Percentiles rank a stretch among this genome's conserved stretches.
Evolutionary conservation across 2,329 filamentous ascomycete genomes (phyloP).

Genomic region (Arachnopeziza araneosa): DNA sequence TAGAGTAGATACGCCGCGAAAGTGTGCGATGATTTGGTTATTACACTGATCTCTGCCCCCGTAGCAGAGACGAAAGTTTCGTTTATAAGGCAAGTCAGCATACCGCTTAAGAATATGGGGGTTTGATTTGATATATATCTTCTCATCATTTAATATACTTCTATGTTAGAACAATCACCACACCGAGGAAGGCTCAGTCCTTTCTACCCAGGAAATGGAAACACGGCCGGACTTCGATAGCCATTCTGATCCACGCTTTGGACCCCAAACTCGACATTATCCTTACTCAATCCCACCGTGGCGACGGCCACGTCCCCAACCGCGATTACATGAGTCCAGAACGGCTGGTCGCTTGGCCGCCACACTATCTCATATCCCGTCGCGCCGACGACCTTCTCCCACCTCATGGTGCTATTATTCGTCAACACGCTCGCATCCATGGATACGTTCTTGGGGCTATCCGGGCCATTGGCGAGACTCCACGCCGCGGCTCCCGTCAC

Average conservation of each 20-base stretch:
- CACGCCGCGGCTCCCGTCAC: conserved; percentile 51
- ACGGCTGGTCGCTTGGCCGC: conserved; percentile 43
- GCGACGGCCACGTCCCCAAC: conserved; percentile 43
- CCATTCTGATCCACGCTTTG: conserved; percentile 45
- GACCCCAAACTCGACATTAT: conserved; percentile 53
- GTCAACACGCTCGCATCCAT: conserved; percentile 40
- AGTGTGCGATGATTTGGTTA: too few species aligned
- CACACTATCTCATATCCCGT: conserved; percentile 51
- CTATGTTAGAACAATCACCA: too few species aligned
- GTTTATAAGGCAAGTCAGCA: too few species aligned
- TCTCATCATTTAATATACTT: too few species aligned
- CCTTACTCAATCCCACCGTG: conserved; percentile 47
- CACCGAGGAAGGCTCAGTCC: too few species aligned
- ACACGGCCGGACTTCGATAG: conserved; percentile 41
- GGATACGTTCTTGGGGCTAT: conserved; percentile 42
- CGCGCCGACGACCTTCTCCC: conserved; percentile 39
- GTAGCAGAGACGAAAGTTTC: too few species aligned
- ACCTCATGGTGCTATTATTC: conserved; percentile 46
- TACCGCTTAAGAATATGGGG: too few species aligned
- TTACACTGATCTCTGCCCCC: too few species aligned
- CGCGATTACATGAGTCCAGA: conserved; percentile 44
- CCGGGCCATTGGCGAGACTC: conserved; percentile 47
- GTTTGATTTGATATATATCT: too few species aligned
- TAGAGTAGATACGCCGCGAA: too few species aligned
- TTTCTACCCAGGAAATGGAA: conserved; percentile 10